Base-by-base conservation (phyloP, 768 basidiomycete genomes). In the Auriculariales sp. region DNA sequence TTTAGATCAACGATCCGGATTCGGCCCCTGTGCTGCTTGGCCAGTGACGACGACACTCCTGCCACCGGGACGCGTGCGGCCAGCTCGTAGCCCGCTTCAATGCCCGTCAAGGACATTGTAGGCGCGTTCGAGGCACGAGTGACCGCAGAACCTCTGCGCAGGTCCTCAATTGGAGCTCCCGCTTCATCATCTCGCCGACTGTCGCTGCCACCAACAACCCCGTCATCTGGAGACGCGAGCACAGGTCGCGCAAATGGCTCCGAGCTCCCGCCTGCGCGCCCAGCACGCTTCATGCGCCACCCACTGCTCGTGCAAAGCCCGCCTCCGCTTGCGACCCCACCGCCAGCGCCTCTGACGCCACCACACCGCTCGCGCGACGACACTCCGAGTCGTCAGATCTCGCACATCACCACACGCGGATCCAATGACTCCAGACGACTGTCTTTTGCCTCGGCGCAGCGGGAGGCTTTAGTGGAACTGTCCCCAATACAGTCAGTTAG, bases 41-140 rank as follows among this genome's bases (percentile, higher is more conserved):
- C n/a, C n/a, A n/a, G n/a, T n/a, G n/a, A n/a, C n/a, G n/a, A n/a
- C n/a, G n/a, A n/a, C n/a, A n/a, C n/a, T n/a, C n/a, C n/a, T n/a
- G n/a, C n/a, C n/a, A n/a, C n/a, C n/a, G n/a, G n/a, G n/a, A n/a
- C n/a, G n/a, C n/a, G n/a, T n/a, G n/a, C n/a, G n/a, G n/a, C n/a
- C n/a, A n/a, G 22, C 5, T 17, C 6, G 15, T 36, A 11, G 17
- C 7, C 22, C 39, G 28, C 35, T 42, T 44, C 25, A 4, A 66
- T 66, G 62, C 50, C 62, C 2, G 63, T 66, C 50, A 59, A 61
- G 49, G 60, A 60, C 24, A 46, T 66, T 31, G 61, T 63, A 30
- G 56, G 54, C 9, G 47, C 53, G 11, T 64, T 53, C 47, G 64
- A 65, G 49, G 50, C 56, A 25, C 39, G 39, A 10, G 39, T 25